Evolutionary conservation across 192 early-diverging fungal genomes (phyloP), one percentile per base, ranked within the genome.

Genomic region (Funneliformis mosseae): DNA sequence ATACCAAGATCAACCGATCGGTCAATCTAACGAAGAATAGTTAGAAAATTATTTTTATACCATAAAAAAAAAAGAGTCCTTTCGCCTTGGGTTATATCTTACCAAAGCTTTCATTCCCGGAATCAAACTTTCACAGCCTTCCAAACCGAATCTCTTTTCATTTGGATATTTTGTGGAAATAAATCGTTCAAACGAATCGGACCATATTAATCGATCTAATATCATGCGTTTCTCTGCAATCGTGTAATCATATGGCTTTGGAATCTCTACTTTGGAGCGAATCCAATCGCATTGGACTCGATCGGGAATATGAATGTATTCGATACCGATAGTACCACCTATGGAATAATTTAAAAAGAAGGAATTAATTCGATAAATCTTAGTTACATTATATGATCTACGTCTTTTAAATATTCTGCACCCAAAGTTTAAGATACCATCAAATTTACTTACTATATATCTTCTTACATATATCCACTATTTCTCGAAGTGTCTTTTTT

Each of bases 241-340:
- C 68, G 91, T 87, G 89, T 96, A 99, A 79, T 89, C 85, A 91
- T 94, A 96, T 70, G 95, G 95, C 83, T 90, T 81, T 60, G 97
- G 97, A 60, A 94, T 94, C 88, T 99, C 98, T 80, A 99, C 89
- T 66, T 93, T 92, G 79, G 92, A 86, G 55, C 97, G 90, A 82
- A 99, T 94, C 98, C 98, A 99, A 89, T 99, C 96, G 88, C 97
- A 98, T 84, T 95, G 93, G 43, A 87, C 91, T 81, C 97, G 94
- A 87, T 98, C 97, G 68, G 95, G 93, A 84, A 99, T 99, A 88
- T 99, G 98, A 76, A 96, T 96, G 88, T 98, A 99, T 87, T 99
- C 98, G 78, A 98, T 90, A 85, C 97, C 98, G 59, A 98, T 92
- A n/a, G 94, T 91, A 61, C 95, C 94, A 81, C 91, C 92, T 93